A percentile compares a stretch with the other conserved stretches of the same genome.
phyloP scores from a whole-genome alignment of 1,139 yeast species.

The Debaryomyces singareniensis region DNA sequence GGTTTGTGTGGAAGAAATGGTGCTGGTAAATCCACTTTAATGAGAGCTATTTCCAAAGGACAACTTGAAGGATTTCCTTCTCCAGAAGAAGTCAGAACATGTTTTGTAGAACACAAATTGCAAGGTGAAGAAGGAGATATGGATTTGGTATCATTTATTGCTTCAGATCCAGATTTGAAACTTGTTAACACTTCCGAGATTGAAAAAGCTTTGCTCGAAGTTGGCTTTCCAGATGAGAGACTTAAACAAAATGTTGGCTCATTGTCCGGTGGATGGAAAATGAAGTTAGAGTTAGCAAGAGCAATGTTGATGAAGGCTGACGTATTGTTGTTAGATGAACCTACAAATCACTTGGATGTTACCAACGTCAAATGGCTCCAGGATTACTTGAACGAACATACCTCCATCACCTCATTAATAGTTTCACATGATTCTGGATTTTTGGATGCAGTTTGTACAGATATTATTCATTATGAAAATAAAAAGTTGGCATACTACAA shows the following conservation, averaged over 20 bases:
- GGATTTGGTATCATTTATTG: conserved; percentile 84
- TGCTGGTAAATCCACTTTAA: conserved; percentile 96
- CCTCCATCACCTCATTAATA: conserved; percentile 86
- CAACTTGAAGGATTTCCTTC: conserved; percentile 98
- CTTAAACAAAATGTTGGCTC: conserved; percentile 88
- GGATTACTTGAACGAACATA: conserved; percentile 74
- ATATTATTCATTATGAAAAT: conserved; percentile 92
- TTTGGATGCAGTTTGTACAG: conserved; percentile 93
- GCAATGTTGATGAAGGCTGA: conserved; percentile 98
- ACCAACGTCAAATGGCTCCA: conserved; percentile 90
- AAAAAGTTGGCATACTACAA: conserved; percentile 92
- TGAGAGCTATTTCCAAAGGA: conserved; percentile 96
- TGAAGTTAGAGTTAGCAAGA: conserved; percentile 96
- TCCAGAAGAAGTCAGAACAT: conserved; percentile 78
- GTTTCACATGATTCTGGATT: conserved; percentile 98
- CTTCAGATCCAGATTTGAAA: conserved; percentile 77
- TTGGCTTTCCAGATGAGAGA: conserved; percentile 90
- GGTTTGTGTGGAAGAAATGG: conserved; percentile 99
- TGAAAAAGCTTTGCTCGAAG: conserved; percentile 66
- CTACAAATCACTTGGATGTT: conserved; percentile 97
- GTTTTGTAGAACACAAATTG: conserved; percentile 94
- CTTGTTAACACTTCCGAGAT: conserved; percentile 63
- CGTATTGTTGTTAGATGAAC: conserved; percentile 90
- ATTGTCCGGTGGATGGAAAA: conserved; percentile 98
- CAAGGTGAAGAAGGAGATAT: conserved; percentile 94